phyloP scores from a whole-genome alignment of 352 stramenopile genomes.

The Pythium aquatile region DNA sequence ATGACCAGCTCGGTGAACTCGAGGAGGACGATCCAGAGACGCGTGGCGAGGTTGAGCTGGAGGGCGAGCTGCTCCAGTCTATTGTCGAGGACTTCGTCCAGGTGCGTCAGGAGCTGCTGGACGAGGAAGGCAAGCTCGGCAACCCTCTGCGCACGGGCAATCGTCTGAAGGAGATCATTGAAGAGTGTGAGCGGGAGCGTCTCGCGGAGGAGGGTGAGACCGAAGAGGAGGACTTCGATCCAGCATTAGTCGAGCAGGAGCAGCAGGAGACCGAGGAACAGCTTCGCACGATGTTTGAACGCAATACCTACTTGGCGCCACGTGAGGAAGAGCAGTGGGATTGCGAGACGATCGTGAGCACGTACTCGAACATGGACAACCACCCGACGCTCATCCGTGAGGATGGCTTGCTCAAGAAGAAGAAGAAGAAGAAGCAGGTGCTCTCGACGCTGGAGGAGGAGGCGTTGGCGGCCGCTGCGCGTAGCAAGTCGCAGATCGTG shows the following conservation, averaged over 20 bases:
- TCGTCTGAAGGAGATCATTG: conserved; percentile 66
- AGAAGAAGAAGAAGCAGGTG: conserved; percentile 82
- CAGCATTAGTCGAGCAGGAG: conserved; percentile 30
- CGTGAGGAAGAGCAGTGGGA: conserved; percentile 90
- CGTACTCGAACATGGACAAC: conserved; percentile 98
- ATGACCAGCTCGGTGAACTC: conserved; percentile 74
- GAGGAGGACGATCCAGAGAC: conserved; percentile 76
- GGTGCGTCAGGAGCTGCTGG: conserved; percentile 68
- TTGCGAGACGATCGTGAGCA: conserved; percentile 97
- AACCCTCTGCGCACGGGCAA: conserved; percentile 74
- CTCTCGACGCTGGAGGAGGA: conserved; percentile 23
- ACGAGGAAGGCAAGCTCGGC: conserved; percentile 74
- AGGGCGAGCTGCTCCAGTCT: conserved; percentile 63
- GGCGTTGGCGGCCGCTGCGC: conserved; percentile 23
- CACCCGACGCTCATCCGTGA: conserved; percentile 93
- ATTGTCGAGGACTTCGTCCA: conserved; percentile 75
- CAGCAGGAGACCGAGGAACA: conserved; percentile 32
- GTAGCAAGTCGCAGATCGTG: conserved; percentile 72
- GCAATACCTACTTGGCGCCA: conserved; percentile 64
- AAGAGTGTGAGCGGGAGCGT: conserved; percentile 62
- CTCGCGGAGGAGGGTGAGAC: conserved; percentile 59
- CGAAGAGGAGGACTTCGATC: conserved; percentile 43
- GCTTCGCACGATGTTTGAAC: conserved; percentile 46
- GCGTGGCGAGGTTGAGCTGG: conserved; percentile 64
- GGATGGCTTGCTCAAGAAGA: conserved; percentile 43